Percentiles rank a stretch among this genome's conserved stretches.
Conservation (phyloP, 2,329 filamentous ascomycete genomes). For the Monosporascus sp. region DNA sequence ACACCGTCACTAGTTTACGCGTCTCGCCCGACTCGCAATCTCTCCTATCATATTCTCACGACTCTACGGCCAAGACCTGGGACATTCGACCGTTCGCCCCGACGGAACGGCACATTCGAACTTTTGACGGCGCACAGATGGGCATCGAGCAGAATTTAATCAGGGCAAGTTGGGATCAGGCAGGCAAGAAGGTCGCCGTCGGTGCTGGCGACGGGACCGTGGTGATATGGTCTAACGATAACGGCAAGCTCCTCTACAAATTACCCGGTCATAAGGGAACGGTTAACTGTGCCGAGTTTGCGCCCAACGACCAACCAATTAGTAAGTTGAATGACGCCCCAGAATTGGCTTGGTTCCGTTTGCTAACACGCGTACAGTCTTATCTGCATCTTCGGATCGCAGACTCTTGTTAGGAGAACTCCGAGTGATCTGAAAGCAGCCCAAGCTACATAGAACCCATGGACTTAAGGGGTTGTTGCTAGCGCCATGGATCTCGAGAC, state of each 20-base stretch:
- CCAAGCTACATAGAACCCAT: not conserved
- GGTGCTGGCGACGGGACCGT: conserved; percentile 88
- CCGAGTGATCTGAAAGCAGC: conserved; percentile 39
- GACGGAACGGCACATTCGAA: conserved; percentile 75
- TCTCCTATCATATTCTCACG: conserved; percentile 86
- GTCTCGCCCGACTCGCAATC: conserved; percentile 93
- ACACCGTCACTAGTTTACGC: conserved; percentile 84
- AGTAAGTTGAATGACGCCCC: conserved; percentile 54
- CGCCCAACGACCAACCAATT: conserved; percentile 77
- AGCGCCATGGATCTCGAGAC: not conserved
- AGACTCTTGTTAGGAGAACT: conserved; percentile 81
- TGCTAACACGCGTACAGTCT: conserved; percentile 58
- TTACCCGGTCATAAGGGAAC: conserved; percentile 91
- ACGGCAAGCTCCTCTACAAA: conserved; percentile 90
- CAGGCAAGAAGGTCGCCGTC: conserved; percentile 80
- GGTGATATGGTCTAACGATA: conserved; percentile 83
- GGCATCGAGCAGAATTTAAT: conserved; percentile 91
- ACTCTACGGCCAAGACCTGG: conserved; percentile 92
- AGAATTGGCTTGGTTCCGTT: not conserved
- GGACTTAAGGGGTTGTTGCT: not conserved
- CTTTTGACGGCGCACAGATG: conserved; percentile 84
- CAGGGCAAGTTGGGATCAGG: conserved; percentile 81
- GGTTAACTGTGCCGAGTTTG: conserved; percentile 91
- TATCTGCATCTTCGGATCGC: conserved; percentile 86
- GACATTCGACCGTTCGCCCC: conserved; percentile 94